Conservation (phyloP, 106 monocot species). For the Acanthochlamys bracteata region DNA sequence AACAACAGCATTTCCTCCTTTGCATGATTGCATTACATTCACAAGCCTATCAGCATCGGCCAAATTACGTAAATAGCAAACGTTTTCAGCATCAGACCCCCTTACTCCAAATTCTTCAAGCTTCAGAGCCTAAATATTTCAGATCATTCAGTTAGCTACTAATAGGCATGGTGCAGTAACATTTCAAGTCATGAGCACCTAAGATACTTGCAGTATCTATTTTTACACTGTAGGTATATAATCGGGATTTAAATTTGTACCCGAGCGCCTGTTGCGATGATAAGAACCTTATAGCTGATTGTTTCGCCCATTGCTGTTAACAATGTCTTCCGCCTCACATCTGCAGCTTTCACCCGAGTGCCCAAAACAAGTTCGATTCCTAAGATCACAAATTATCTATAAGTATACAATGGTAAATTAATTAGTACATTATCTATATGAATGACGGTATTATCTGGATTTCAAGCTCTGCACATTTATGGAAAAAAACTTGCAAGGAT, state of each 20-base stretch:
- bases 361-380: slow-evolving; percentile 96
- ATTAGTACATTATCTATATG: too few relatives aligned
- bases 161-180: too few relatives aligned
- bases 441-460: too few relatives aligned
- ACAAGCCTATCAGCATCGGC: slow-evolving; percentile 80
- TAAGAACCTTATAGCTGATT: slow-evolving; percentile 81
- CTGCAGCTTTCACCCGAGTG: slow-evolving; percentile 71
- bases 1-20: slow-evolving; percentile 75
- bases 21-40: slow-evolving; percentile 49
- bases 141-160: not conserved
- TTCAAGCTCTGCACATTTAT: too few relatives aligned
- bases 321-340: slow-evolving; percentile 76
- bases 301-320: slow-evolving; percentile 77
- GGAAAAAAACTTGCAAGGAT: too few relatives aligned
- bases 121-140: slow-evolving; percentile 64
- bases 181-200: too few relatives aligned
- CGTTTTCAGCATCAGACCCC: slow-evolving; percentile 79
- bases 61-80: slow-evolving; percentile 86
- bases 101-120: slow-evolving; percentile 89
- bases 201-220: too few relatives aligned
- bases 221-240: too few relatives aligned
- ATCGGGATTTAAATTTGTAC: slow-evolving; percentile 36
- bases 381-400: slow-evolving; percentile 11
- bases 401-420: not conserved
- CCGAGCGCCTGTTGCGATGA: slow-evolving; percentile 97